Percentiles rank a stretch among this genome's conserved stretches.
Conservation (phyloP, 176 grass and related monocot species). For the Eleusine coracana region DNA sequence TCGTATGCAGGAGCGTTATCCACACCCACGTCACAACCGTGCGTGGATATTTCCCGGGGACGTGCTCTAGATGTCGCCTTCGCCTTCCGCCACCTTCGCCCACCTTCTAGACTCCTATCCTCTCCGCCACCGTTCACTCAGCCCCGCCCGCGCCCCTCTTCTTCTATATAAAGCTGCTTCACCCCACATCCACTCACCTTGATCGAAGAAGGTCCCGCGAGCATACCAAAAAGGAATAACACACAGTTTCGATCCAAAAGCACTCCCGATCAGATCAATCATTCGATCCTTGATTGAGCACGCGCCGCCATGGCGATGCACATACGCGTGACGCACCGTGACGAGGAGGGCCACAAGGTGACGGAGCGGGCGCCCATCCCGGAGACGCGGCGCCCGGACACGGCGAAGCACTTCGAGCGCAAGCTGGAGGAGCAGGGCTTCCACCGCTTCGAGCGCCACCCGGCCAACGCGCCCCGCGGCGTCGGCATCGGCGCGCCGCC, state of each 20-base stretch:
- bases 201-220: too few relatives aligned
- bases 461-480: slow-evolving; percentile 62
- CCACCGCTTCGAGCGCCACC: slow-evolving; percentile 67
- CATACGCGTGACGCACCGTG: slow-evolving; percentile 51
- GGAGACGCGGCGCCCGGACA: slow-evolving; percentile 55
- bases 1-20: neutral
- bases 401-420: slow-evolving; percentile 59
- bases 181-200: too few relatives aligned
- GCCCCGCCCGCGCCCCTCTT: neutral
- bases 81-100: slow-evolving; percentile 36
- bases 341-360: slow-evolving; percentile 79
- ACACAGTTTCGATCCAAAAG: too few relatives aligned
- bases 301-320: neutral
- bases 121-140: neutral
- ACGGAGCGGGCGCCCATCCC: slow-evolving; percentile 48
- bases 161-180: neutral
- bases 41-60: neutral
- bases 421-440: slow-evolving; percentile 77
- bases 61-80: neutral
- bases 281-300: too few relatives aligned
- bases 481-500: slow-evolving; percentile 59
- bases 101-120: slow-evolving; percentile 17
- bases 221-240: too few relatives aligned
- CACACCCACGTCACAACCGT: neutral
- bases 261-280: too few relatives aligned